Percentiles rank a stretch among this genome's conserved stretches.
phyloP scores from a whole-genome alignment of 768 basidiomycete species.

The Sarcodon sp. region DNA sequence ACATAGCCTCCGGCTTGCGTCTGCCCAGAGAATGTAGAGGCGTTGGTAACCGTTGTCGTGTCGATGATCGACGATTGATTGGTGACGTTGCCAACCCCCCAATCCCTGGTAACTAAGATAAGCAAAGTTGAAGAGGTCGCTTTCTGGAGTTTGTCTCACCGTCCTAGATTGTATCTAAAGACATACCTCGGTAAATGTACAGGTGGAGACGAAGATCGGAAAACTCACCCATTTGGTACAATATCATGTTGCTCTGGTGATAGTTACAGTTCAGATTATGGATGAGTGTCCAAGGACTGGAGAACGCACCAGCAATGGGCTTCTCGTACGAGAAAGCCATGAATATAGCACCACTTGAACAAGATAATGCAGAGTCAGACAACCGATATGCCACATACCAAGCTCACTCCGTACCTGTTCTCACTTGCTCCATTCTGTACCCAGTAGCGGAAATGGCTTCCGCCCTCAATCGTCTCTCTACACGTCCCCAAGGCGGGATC shows the following conservation, averaged over 20 bases:
- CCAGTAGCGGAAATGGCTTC: conserved; percentile 87
- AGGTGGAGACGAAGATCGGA: too few species aligned
- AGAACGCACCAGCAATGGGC: conserved; percentile 39
- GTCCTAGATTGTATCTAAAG: conserved; percentile 61
- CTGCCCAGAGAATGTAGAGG: conserved; percentile 45
- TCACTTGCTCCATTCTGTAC: conserved; percentile 52
- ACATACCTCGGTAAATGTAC: too few species aligned
- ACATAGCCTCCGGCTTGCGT: conserved; percentile 57
- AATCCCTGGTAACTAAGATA: conserved; percentile 37
- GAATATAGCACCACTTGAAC: conserved; percentile 61
- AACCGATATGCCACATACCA: not conserved
- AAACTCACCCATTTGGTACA: conserved; percentile 47
- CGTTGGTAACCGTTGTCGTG: conserved; percentile 37
- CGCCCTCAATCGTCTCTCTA: conserved; percentile 74
- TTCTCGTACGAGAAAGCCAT: conserved; percentile 66
- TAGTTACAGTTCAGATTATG: not conserved
- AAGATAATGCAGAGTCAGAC: not conserved
- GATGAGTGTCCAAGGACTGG: not conserved
- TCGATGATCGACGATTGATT: conserved; percentile 26
- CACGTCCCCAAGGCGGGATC: conserved; percentile 77
- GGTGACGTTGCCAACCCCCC: conserved; percentile 78
- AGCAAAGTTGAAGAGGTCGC: too few species aligned
- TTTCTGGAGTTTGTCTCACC: conserved; percentile 21
- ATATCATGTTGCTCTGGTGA: conserved; percentile 53
- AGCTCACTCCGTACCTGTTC: conserved; percentile 35